Percentiles rank a stretch among this genome's conserved stretches.
These are phyloP conservation scores for Neospora caninum DNA, from an alignment of 169 alveolate genomes.

Conservation along the genomic window DNA sequence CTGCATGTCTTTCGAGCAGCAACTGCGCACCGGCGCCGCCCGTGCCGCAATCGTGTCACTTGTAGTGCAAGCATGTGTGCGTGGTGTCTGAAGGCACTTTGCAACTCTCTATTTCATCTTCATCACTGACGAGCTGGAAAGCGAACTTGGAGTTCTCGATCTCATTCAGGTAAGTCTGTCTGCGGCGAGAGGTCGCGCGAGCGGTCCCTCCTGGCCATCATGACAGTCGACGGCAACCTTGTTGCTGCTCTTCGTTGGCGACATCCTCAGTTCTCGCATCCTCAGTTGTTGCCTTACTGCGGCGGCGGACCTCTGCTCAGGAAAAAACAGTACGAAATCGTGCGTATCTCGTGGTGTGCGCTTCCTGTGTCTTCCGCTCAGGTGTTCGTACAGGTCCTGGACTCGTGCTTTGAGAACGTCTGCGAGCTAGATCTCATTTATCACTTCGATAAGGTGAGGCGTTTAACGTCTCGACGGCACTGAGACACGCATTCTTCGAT, in stretches of 20 bases:
- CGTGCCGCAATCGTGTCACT: no score
- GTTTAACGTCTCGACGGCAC: no score
- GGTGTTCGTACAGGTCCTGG: constrained; percentile 82
- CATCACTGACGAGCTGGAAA: constrained; percentile 88
- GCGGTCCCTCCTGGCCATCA: not conserved
- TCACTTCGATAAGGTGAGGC: constrained; percentile 86
- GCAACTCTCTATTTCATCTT: constrained; percentile 90
- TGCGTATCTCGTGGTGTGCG: not conserved
- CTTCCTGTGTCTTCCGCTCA: not conserved
- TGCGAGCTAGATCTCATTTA: constrained; percentile 92
- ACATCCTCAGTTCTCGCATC: not conserved
- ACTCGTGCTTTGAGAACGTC: constrained; percentile 88
- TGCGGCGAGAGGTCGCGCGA: not conserved
- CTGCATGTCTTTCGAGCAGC: no score
- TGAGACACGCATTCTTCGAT: not conserved
- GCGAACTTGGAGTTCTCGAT: constrained; percentile 89
- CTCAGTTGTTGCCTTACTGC: not conserved
- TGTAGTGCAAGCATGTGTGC: no score
- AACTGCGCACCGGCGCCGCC: no score
- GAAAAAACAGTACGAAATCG: no score
- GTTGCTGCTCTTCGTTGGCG: not conserved
- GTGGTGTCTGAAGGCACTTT: constrained; percentile 76
- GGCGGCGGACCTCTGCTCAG: not conserved
- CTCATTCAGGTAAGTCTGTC: constrained; percentile 80
- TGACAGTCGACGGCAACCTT: not conserved